Base-by-base conservation (phyloP, 139 green algal genomes). In the Chlamydomonas eustigma region DNA sequence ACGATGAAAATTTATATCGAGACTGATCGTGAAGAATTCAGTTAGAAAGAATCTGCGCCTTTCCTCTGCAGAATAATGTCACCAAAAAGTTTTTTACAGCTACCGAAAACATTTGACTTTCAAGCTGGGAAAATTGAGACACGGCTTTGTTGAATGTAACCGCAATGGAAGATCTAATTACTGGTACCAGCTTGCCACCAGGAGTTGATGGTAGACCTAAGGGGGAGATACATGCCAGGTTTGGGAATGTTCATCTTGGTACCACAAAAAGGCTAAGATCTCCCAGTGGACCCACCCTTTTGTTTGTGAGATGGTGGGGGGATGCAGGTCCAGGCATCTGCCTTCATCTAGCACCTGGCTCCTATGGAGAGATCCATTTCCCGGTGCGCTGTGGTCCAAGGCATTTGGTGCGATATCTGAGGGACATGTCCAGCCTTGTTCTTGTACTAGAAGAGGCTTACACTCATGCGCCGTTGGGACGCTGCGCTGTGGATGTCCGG, bases 311-410 rank as follows among this genome's bases (percentile, higher is more conserved):
- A 33, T 72, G 65, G 65, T 72, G 65, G 80, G 74, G 31, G 50
- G 75, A 50, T 64, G 75, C n/a, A 64, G 69, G 38, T 24, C 37
- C 69, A 63, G 69, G 69, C 37, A 2, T 64, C 25, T 39, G 28
- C 65, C 3, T 72, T 4, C 12, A n/a, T 5, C 65, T 72, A 6
- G 65, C 5, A 3, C 65, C 65, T 39, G 65, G 65, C 12, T 18
- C 5, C 65, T 44, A 3, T 31, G 65, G 32, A 6, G 65, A n/a
- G 22, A 34, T 58, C 24, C 30, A 36, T 24, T 78, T 78, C 37
- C 74, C 74, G 2, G 18, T 78, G 2, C 66, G 63, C 63, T 78
- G 74, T 44, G 74, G 74, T 2, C 74, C 74, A 37, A 78, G 73
- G 63, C 70, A 78, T 64, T 37, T 78, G 12, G 37, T 73, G 36